Percentiles rank a stretch among this genome's conserved stretches.
Conservation (phyloP, 2,329 filamentous ascomycete species). For the Arthrinium puccinioides region DNA sequence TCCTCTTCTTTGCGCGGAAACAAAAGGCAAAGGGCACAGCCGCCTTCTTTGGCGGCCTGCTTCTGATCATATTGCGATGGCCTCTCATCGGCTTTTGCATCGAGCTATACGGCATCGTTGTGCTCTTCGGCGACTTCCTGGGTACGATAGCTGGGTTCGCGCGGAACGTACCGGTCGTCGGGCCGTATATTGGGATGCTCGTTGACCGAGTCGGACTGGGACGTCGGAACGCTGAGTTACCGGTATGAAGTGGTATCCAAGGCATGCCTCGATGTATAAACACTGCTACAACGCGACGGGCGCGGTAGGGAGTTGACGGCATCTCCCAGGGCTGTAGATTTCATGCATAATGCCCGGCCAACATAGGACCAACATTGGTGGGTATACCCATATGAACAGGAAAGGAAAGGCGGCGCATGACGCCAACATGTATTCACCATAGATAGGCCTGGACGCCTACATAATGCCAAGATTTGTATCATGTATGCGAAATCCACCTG, state of each 20-base stretch:
- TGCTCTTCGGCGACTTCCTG: constrained; percentile 94
- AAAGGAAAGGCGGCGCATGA: too few relatives aligned
- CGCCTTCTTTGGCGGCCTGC: constrained; percentile 77
- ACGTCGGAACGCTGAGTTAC: constrained; percentile 68
- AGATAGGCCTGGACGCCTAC: too few relatives aligned
- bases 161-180: constrained; percentile 75
- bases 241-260: constrained; percentile 53
- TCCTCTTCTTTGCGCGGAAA: constrained; percentile 87
- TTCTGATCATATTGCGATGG: constrained; percentile 84
- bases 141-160: constrained; percentile 87
- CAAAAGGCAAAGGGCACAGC: constrained; percentile 90
- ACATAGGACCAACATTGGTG: too few relatives aligned
- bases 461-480: too few relatives aligned
- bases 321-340: too few relatives aligned
- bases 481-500: too few relatives aligned
- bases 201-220: constrained; percentile 64
- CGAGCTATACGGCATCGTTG: constrained; percentile 86
- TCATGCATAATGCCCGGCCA: too few relatives aligned
- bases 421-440: too few relatives aligned
- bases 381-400: too few relatives aligned
- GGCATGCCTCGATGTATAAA: too few relatives aligned
- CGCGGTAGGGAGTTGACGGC: too few relatives aligned
- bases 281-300: too few relatives aligned
- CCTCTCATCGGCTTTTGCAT: constrained; percentile 84
- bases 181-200: constrained; percentile 71